Percentiles rank a stretch among this genome's conserved stretches.
These are phyloP conservation scores for Cordyceps fumosorosea DNA, from an alignment of 2,329 filamentous ascomycete species.

Conservation along the genomic window DNA sequence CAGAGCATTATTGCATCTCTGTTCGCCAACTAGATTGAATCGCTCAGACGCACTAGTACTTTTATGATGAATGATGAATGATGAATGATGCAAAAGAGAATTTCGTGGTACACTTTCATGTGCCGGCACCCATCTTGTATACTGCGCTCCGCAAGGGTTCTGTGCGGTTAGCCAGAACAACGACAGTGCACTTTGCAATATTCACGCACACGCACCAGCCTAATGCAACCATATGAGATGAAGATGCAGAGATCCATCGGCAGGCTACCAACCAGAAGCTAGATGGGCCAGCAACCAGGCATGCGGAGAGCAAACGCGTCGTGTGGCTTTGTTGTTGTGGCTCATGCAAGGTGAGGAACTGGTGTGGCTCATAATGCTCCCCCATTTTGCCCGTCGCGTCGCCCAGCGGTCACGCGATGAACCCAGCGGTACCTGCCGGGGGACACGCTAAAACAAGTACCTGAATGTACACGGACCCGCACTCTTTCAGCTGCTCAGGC, in stretches of 20 bases:
- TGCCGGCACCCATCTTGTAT: too few relatives aligned
- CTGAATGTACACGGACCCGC: neutral
- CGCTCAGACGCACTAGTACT: neutral
- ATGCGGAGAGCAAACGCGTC: neutral
- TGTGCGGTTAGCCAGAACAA: too few relatives aligned
- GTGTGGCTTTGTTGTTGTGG: conserved; percentile 9
- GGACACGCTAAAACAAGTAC: conserved; percentile 5
- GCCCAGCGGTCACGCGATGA: conserved; percentile 6
- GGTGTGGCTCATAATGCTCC: neutral
- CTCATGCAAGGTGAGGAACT: neutral
- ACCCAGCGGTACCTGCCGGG: conserved; percentile 5
- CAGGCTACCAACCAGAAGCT: too few relatives aligned
- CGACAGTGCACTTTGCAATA: too few relatives aligned
- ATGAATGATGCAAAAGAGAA: too few relatives aligned
- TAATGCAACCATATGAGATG: too few relatives aligned
- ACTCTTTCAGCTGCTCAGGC: neutral
- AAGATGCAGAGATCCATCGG: too few relatives aligned
- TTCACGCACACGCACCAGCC: too few relatives aligned
- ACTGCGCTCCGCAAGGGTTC: too few relatives aligned
- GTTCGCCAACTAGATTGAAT: neutral
- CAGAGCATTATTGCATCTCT: conserved; percentile 3
- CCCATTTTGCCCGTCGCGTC: neutral
- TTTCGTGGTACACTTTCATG: too few relatives aligned
- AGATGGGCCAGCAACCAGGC: too few relatives aligned
- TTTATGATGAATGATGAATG: neutral